A percentile compares a stretch with the other conserved stretches of the same genome.
Evolutionary conservation across 2,329 filamentous ascomycete species (phyloP).

Genomic region (Corinectria fuckeliana): DNA sequence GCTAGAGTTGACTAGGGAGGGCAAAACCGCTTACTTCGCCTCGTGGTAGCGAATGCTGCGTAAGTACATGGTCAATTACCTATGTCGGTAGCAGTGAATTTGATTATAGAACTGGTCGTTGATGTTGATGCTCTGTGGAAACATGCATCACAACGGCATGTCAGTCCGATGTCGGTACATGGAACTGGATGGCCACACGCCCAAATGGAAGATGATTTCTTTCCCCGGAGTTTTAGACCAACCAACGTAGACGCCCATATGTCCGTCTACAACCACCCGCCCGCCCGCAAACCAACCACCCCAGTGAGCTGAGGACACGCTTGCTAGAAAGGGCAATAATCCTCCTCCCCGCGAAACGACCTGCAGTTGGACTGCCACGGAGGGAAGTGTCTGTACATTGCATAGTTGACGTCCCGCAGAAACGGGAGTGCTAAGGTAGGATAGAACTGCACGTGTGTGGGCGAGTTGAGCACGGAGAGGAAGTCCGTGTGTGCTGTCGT

Average conservation of each 20-base stretch:
- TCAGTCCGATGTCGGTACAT: background rate
- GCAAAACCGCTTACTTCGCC: background rate
- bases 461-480: background rate
- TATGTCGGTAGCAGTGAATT: background rate
- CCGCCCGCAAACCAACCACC: constrained; percentile 31
- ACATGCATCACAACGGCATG: background rate
- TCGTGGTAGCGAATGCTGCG: background rate
- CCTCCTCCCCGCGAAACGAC: constrained; percentile 23
- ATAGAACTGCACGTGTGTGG: constrained; percentile 6
- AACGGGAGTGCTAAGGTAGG: constrained; percentile 24
- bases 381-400: constrained; percentile 8
- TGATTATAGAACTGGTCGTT: too few relatives aligned
- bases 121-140: too few relatives aligned
- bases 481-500: background rate
- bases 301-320: constrained; percentile 21
- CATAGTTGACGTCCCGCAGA: constrained; percentile 27
- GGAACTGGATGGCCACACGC: background rate
- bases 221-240: constrained; percentile 11
- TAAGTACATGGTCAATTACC: background rate
- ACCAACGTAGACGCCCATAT: constrained; percentile 21
- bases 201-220: background rate
- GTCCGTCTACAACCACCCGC: constrained; percentile 31
- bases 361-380: background rate
- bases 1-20: background rate
- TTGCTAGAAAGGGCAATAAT: constrained; percentile 28